Base-by-base conservation (phyloP, 139 green algal genomes). In the Coccomyxa sp. region DNA sequence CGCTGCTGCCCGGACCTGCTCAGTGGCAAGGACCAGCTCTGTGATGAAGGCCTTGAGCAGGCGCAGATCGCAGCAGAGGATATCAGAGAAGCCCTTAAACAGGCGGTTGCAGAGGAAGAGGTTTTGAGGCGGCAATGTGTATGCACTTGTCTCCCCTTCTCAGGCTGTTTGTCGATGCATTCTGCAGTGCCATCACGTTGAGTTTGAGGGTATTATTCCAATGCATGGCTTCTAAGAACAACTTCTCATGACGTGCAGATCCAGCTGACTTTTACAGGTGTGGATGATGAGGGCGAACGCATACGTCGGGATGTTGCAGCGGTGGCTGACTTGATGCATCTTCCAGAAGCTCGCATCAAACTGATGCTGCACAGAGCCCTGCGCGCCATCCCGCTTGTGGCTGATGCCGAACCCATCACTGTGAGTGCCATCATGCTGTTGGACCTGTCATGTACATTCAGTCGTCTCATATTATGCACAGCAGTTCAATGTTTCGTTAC, bases 351-450 rank as follows among this genome's bases (percentile, higher is more conserved):
- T 60, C 83, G 88, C 60, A 51, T 76, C 32, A 63, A 77, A n/a
- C 25, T 45, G 1, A 57, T 88, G 66, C 82, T 93, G 31, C 81
- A 84, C 10, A 82, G 82, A 0, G 91, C 91, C 18, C 91, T 90
- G 86, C 82, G 79, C 1, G 79, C 85, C 7, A 88, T 94, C 25
- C 92, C 92, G 25, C 89, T 95, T 30, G 84, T 87, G 0, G 84
- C 87, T 9, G 92, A 95, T 81, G 18, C 78, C 10, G 79, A 86
- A 13, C 87, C 91, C n/a, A 76, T 94, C 14, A 80, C 90, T 28
- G 86, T 60, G 76, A 21, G 76, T 14, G 32, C 30, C 45, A 9
- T 27, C 76, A 18, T 59, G 74, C 7, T 79, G 74, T 45, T 79
- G 23, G 16, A 23, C 28, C 25, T 45, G 28, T 23, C 16, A 32